Percentiles rank a stretch among this genome's conserved stretches.
Evolutionary conservation across 179 eudicot genomes (phyloP).

Genomic region (Sideroxylon spinosum): DNA sequence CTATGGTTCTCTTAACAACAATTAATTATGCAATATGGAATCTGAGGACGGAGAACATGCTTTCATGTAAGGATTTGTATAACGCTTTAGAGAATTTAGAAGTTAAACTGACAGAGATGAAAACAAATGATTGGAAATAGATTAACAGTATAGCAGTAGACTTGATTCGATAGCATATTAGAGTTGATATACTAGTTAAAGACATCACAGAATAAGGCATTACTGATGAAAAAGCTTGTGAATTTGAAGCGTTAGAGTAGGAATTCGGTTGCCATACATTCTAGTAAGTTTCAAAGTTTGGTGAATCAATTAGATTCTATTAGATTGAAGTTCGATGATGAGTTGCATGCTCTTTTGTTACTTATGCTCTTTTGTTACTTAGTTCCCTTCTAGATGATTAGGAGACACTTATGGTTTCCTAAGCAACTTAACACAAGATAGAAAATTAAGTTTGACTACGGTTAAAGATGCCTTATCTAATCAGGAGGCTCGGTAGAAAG

Average conservation of each 20-base stretch:
- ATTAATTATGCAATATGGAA: too few relatives aligned
- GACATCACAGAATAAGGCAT: neutral
- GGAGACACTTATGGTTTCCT: too few relatives aligned
- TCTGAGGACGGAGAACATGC: neutral
- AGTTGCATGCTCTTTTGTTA: neutral
- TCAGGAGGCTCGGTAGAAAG: too few relatives aligned
- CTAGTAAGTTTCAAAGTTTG: neutral
- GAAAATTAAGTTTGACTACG: too few relatives aligned
- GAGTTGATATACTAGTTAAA: neutral
- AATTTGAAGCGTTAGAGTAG: neutral
- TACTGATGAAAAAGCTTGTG: neutral
- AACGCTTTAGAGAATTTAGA: neutral
- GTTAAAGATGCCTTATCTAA: too few relatives aligned
- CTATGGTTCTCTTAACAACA: too few relatives aligned
- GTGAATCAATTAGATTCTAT: neutral
- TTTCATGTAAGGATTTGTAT: neutral
- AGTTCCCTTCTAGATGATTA: too few relatives aligned
- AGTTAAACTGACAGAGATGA: neutral
- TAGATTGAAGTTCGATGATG: neutral
- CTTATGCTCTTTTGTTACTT: neutral
- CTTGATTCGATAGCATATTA: neutral
- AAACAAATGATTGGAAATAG: neutral
- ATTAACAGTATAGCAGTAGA: neutral
- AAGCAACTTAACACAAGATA: too few relatives aligned
- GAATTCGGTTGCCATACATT: neutral